Evolutionary conservation across 805 yeast species (phyloP).

Genomic region (Spencermartinsiella europaea): DNA sequence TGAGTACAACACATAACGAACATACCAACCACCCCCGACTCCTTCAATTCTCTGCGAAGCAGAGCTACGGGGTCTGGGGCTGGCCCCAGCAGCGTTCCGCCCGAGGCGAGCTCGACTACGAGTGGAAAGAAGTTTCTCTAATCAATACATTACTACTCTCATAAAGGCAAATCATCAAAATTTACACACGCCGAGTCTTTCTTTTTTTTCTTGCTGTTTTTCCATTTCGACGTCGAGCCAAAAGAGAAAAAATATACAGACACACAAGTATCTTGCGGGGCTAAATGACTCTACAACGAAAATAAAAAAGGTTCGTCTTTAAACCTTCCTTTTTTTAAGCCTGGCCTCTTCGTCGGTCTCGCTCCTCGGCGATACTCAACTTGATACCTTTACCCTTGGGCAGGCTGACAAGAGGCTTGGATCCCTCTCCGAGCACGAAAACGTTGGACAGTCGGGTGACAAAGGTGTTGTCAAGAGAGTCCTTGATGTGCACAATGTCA

Average conservation of each 20-base stretch:
- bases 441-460: conserved; percentile 93
- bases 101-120: neutral
- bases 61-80: too few relatives aligned
- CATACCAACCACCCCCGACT: too few relatives aligned
- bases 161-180: neutral
- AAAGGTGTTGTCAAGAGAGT: conserved; percentile 87
- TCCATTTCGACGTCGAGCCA: too few relatives aligned
- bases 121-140: neutral
- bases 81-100: too few relatives aligned
- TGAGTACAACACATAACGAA: too few relatives aligned
- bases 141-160: neutral
- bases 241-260: too few relatives aligned
- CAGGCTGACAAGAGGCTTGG: conserved; percentile 88
- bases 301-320: too few relatives aligned
- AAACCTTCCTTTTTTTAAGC: too few relatives aligned
- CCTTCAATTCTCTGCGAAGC: too few relatives aligned
- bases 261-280: too few relatives aligned
- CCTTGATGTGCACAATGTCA: conserved; percentile 96
- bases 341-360: conserved; percentile 97
- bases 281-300: too few relatives aligned
- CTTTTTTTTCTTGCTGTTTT: neutral
- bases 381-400: conserved; percentile 99
- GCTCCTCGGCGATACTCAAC: conserved; percentile 92
- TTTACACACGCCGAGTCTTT: neutral
- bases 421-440: conserved; percentile 92